Percentiles rank a stretch among this genome's conserved stretches.
Conservation (phyloP, 177 flowering plant genomes). For the Vitis hybrid region DNA sequence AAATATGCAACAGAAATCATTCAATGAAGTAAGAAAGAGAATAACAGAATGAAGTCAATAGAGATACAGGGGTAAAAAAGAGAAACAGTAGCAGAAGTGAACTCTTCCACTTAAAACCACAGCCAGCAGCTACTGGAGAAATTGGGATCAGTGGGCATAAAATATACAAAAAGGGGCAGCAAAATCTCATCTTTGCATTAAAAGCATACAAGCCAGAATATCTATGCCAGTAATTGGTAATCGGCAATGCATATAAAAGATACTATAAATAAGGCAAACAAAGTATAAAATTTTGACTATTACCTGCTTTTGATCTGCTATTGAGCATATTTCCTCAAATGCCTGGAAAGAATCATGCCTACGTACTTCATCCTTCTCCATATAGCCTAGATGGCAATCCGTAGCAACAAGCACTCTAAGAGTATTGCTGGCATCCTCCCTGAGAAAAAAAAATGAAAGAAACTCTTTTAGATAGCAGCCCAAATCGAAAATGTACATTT, state of each 20-base stretch:
- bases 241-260: not conserved
- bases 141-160: not conserved
- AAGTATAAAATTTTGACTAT: not conserved
- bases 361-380: constrained; percentile 97
- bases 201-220: not conserved
- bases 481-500: not conserved
- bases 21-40: not conserved
- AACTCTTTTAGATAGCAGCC: not conserved
- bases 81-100: not conserved
- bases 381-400: constrained; percentile 95
- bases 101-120: not conserved
- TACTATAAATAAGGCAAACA: not conserved
- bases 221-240: not conserved
- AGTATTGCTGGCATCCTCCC: constrained; percentile 64
- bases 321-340: constrained; percentile 97
- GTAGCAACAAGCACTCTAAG: constrained; percentile 93
- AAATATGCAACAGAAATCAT: not conserved
- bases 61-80: no score
- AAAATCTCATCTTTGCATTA: not conserved
- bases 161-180: not conserved
- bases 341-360: constrained; percentile 95
- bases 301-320: constrained; percentile 88
- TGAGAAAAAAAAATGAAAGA: constrained; percentile 16
- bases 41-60: no score
- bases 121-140: not conserved